phyloP scores from a whole-genome alignment of 2,329 filamentous ascomycete species.

The Talaromyces sp. region DNA sequence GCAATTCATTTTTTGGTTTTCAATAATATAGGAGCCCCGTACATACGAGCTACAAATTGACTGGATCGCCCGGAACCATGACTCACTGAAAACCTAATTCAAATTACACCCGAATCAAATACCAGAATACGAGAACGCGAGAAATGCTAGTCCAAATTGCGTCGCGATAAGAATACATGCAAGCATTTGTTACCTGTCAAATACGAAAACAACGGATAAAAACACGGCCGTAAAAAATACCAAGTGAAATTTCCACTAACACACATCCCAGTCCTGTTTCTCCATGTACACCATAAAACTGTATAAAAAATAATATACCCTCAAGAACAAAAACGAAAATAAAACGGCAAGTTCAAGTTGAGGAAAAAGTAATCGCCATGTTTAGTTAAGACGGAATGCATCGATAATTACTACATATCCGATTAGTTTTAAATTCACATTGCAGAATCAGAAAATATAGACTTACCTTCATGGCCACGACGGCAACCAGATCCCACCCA shows the following conservation, averaged over 20 bases:
- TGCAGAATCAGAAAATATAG: not conserved
- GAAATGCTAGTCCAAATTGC: not conserved
- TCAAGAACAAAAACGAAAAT: not conserved
- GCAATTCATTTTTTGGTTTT: not conserved
- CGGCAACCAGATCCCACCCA: slow-evolving; percentile 48
- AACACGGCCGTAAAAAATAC: not conserved
- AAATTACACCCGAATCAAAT: not conserved
- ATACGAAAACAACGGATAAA: not conserved
- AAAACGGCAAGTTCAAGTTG: not conserved
- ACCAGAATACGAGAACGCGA: not conserved
- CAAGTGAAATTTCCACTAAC: not conserved
- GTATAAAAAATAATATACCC: slow-evolving; percentile 1
- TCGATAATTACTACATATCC: slow-evolving; percentile 28
- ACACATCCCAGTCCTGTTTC: not conserved
- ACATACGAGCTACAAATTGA: not conserved
- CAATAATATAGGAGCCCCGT: no score
- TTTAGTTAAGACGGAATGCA: slow-evolving; percentile 33
- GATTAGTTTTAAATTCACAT: slow-evolving; percentile 7
- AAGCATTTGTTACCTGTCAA: not conserved
- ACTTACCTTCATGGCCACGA: slow-evolving; percentile 41
- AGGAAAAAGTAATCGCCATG: not conserved
- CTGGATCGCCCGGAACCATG: not conserved
- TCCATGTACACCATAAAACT: not conserved
- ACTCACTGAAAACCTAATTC: no score
- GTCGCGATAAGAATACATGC: not conserved